phyloP scores from a whole-genome alignment of 768 basidiomycete genomes.

The Boletales sp. region DNA sequence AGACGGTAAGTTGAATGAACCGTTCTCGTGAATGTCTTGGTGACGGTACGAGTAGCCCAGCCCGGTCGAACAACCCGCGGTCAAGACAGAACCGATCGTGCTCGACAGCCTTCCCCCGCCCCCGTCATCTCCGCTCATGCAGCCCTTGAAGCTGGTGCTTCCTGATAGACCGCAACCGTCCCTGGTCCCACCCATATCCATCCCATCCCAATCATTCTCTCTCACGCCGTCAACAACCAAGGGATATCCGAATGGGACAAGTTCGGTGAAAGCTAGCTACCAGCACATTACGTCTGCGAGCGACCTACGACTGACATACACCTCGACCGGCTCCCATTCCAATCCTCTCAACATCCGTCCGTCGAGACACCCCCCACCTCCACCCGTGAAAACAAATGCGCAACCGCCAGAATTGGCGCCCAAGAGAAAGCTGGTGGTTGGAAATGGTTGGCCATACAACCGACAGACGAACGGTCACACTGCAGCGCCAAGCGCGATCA shows the following conservation, averaged over 20 bases:
- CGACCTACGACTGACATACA: constrained; percentile 34
- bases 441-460: constrained; percentile 46
- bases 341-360: constrained; percentile 59
- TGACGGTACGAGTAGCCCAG: constrained; percentile 11
- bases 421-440: constrained; percentile 36
- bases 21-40: neutral
- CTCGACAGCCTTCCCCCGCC: constrained; percentile 11
- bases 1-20: constrained; percentile 10
- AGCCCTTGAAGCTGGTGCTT: constrained; percentile 5
- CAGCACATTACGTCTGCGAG: constrained; percentile 26
- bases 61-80: constrained; percentile 7
- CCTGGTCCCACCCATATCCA: constrained; percentile 8
- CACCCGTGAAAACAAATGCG: constrained; percentile 2
- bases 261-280: constrained; percentile 25
- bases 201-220: constrained; percentile 17
- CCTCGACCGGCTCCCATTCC: constrained; percentile 39
- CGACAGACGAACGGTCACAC: constrained; percentile 25
- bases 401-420: constrained; percentile 15
- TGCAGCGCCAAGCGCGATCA: constrained; percentile 1
- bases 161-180: constrained; percentile 7
- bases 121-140: constrained; percentile 9
- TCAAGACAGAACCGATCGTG: constrained; percentile 21
- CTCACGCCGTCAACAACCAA: constrained; percentile 13
- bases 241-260: constrained; percentile 10
- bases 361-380: constrained; percentile 28